phyloP scores from a whole-genome alignment of 108 stramenopile genomes.

The Cyclotella atomus region DNA sequence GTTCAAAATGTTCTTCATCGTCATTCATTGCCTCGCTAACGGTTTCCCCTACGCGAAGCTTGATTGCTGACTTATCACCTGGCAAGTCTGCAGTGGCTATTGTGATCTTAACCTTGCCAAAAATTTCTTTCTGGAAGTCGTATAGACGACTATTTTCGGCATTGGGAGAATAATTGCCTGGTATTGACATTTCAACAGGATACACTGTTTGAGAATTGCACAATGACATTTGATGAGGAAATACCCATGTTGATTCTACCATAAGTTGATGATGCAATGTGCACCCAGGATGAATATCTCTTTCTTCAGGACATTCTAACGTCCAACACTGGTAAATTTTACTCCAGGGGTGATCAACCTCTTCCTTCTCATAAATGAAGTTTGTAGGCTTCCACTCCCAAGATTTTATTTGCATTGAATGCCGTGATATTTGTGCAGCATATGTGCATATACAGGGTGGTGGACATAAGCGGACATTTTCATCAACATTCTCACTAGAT shows the following conservation, averaged over 20 bases:
- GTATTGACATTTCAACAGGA: slow-evolving; percentile 6
- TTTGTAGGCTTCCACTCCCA: not conserved
- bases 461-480: not conserved
- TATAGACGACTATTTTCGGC: slow-evolving; percentile 2
- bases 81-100: not conserved
- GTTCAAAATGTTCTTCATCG: slow-evolving; percentile 35
- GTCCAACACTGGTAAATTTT: not conserved
- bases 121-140: slow-evolving; percentile 41
- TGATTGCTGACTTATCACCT: not conserved
- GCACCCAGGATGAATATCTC: not conserved
- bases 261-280: not conserved
- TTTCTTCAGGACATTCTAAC: not conserved
- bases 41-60: slow-evolving; percentile 47
- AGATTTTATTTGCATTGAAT: not conserved
- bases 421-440: not conserved
- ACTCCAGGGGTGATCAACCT: slow-evolving; percentile 1
- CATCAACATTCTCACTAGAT: not conserved
- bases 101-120: slow-evolving; percentile 29
- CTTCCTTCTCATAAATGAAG: not conserved
- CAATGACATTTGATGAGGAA: slow-evolving; percentile 30
- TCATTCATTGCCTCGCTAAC: slow-evolving; percentile 44
- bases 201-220: slow-evolving; percentile 8
- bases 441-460: slow-evolving; percentile 1
- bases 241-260: not conserved
- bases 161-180: not conserved